Evolutionary conservation across 106 monocot species (phyloP).

Genomic region (Dendrobium nobile): DNA sequence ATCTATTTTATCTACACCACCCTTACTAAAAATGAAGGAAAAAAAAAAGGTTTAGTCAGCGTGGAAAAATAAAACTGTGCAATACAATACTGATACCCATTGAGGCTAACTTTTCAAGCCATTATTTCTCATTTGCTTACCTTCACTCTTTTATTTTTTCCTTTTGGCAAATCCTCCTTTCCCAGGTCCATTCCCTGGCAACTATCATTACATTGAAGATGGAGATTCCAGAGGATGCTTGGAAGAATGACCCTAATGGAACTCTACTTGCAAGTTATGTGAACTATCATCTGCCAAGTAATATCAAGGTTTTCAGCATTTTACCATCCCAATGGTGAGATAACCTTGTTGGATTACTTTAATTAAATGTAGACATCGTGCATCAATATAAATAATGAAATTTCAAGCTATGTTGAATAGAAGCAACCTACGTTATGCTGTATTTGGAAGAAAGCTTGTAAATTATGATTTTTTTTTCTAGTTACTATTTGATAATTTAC

Average conservation of each 20-base stretch:
- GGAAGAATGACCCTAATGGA: conserved; percentile 72
- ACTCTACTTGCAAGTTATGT: conserved; percentile 65
- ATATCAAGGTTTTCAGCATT: conserved; percentile 83
- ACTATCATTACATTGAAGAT: conserved; percentile 92
- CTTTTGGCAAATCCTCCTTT: neutral
- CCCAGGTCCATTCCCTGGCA: conserved; percentile 94
- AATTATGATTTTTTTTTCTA: neutral
- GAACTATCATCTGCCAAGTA: conserved; percentile 63
- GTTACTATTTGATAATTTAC: neutral
- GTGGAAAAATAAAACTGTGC: neutral
- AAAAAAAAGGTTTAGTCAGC: neutral
- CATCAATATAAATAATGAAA: neutral
- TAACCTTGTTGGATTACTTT: neutral
- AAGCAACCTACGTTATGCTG: neutral
- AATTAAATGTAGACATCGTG: neutral
- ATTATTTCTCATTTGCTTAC: neutral
- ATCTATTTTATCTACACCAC: neutral
- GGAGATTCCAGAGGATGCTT: conserved; percentile 90
- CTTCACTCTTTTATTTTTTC: neutral
- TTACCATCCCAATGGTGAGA: conserved; percentile 85
- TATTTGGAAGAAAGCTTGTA: neutral
- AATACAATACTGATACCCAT: neutral
- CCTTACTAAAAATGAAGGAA: neutral
- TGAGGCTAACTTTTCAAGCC: neutral
- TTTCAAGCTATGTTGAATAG: neutral